Base-by-base conservation (phyloP, 169 alveolate species). In the Neospora caninum region DNA sequence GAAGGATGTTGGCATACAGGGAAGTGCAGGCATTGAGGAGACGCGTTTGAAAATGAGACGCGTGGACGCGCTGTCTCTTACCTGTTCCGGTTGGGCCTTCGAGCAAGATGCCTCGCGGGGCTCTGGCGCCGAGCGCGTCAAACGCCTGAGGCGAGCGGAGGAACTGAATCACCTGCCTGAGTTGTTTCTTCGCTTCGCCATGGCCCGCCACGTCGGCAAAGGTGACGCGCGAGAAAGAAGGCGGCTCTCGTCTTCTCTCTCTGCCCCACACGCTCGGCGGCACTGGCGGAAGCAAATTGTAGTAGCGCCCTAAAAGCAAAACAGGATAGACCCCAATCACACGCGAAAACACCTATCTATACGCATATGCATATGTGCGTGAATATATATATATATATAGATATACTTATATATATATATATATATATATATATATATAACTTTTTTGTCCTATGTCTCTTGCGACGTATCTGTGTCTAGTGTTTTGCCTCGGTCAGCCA, bases 131-230 rank as follows among this genome's bases (percentile, higher is more conserved):
- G 49, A 73, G 45, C 13, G 86, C 86, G 49, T 22, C 38, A 42
- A 73, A 73, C 43, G 49, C 45, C 10, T n/a, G 39, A 6, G 86
- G 43, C 39, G 22, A 0, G 4, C 27, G 6, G 39, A 73, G 86
- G 43, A 73, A 73, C 20, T n/a, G 49, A n/a, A 73, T n/a, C 4
- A 38, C 43, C 42, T 73, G 86, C n/a, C 42, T 16, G 20, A 73
- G 86, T 20, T 73, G 49, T 0, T 10, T 6, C 88, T 82, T 38
- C 88, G 34, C 67, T 2, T 13, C 67, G 22, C 7, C 67, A 45
- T 41, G 53, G 0, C 88, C 88, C 29, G 88, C 88, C 0, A 82
- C 67, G 64, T 82, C 88, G 0, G 88, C 88, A 64, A 82, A 82
- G 39, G 45, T 38, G 31, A 41, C 64, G 84, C 45, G 84, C 39